A percentile compares a stretch with the other conserved stretches of the same genome.
Evolutionary conservation across 2,329 filamentous ascomycete species (phyloP).

Genomic region (Zopfia rhizophila): DNA sequence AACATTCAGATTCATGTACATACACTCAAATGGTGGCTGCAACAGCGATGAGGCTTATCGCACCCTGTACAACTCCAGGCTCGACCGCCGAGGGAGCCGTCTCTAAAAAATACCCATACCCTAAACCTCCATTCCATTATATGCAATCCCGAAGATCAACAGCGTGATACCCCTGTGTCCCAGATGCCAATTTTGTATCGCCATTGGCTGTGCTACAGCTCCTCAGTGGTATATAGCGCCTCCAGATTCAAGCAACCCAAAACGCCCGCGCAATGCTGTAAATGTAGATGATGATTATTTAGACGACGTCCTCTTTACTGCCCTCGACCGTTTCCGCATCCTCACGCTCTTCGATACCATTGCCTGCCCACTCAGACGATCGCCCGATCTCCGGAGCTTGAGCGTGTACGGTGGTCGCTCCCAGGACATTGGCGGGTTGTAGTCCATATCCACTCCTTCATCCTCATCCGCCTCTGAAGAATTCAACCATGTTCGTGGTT

Average conservation of each 20-base stretch:
- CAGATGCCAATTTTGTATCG: constrained; percentile 15
- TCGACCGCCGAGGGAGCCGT: constrained; percentile 48
- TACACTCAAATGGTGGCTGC: constrained; percentile 22
- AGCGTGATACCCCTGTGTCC: background rate
- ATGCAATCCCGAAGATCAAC: background rate
- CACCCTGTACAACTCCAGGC: constrained; percentile 34
- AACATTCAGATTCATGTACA: constrained; percentile 24
- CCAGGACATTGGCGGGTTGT: constrained; percentile 27
- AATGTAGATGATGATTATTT: constrained; percentile 25
- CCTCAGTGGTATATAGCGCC: constrained; percentile 40
- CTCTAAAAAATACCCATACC: constrained; percentile 9
- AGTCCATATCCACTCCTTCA: constrained; percentile 47
- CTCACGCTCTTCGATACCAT: constrained; percentile 43
- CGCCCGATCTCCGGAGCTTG: constrained; percentile 37
- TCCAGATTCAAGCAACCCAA: constrained; percentile 22
- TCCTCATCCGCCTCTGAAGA: constrained; percentile 34
- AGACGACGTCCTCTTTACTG: constrained; percentile 31
- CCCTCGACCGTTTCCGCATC: constrained; percentile 42
- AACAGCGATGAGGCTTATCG: constrained; percentile 26
- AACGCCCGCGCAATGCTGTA: constrained; percentile 48
- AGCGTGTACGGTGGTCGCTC: constrained; percentile 26
- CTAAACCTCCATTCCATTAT: constrained; percentile 2
- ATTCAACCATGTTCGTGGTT: constrained; percentile 20
- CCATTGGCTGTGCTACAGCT: constrained; percentile 4
- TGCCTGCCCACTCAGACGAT: constrained; percentile 35